Evolutionary conservation across 2,329 filamentous ascomycete genomes (phyloP).

Genomic region (Scleromitrula shiraiana): DNA sequence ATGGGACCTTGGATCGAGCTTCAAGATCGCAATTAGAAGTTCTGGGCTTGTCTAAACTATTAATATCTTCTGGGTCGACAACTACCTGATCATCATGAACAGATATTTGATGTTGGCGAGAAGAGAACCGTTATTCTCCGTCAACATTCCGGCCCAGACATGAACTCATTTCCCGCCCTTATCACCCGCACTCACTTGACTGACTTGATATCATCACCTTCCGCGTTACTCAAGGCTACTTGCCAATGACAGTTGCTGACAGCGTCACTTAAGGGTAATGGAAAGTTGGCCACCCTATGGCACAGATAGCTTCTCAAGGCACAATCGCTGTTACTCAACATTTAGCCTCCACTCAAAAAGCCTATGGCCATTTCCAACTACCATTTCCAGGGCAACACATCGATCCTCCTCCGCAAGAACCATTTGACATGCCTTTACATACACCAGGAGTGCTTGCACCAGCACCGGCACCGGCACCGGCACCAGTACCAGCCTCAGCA

Average conservation of each 20-base stretch:
- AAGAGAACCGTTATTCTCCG: conserved; percentile 11
- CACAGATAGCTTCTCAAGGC: not conserved
- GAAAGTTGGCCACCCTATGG: not conserved
- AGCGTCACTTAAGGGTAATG: not conserved
- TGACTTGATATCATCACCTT: conserved; percentile 18
- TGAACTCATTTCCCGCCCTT: conserved; percentile 10
- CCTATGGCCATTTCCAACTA: not conserved
- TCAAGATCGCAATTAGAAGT: not conserved
- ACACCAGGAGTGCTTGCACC: not conserved
- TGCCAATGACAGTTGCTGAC: not conserved
- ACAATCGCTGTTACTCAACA: not conserved
- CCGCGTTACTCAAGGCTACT: conserved; percentile 10
- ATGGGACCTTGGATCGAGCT: not conserved
- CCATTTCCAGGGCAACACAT: too few relatives aligned
- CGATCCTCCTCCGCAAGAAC: not conserved
- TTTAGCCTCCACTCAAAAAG: conserved; percentile 3
- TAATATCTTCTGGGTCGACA: conserved; percentile 16
- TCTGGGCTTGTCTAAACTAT: too few relatives aligned
- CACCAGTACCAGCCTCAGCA: not conserved
- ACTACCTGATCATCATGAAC: conserved; percentile 18
- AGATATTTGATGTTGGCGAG: conserved; percentile 11
- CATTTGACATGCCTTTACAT: not conserved
- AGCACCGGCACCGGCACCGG: not conserved
- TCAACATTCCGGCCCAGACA: conserved; percentile 15
- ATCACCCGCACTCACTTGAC: conserved; percentile 18